Percentiles rank a stretch among this genome's conserved stretches.
phyloP scores from a whole-genome alignment of 768 basidiomycete species.

The Phlebiopsis gigantea region DNA sequence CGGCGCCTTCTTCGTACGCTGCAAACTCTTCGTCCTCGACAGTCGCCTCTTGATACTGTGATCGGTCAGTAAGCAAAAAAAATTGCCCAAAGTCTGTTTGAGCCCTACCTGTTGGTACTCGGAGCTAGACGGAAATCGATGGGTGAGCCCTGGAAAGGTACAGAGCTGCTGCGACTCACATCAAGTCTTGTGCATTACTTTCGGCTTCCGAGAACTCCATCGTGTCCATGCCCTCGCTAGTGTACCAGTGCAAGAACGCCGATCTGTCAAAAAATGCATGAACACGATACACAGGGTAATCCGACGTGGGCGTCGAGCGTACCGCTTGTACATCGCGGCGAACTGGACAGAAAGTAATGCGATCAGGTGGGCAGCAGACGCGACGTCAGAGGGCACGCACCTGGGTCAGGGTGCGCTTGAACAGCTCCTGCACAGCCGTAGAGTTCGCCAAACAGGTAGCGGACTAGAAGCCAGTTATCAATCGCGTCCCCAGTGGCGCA shows the following conservation, averaged over 20 bases:
- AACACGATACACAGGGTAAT: not conserved
- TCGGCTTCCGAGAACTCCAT: conserved; percentile 87
- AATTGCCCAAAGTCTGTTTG: conserved; percentile 31
- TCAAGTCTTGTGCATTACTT: conserved; percentile 73
- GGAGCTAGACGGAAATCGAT: conserved; percentile 38
- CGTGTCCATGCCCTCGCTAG: conserved; percentile 82
- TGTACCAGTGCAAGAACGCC: conserved; percentile 91
- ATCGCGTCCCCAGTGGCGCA: not conserved
- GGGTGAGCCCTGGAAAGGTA: not conserved
- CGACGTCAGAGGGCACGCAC: conserved; percentile 30
- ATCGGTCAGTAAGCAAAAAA: not conserved
- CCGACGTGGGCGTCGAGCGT: not conserved
- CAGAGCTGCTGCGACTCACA: conserved; percentile 43
- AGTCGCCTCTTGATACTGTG: conserved; percentile 57
- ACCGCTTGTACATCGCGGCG: conserved; percentile 71
- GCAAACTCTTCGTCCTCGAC: conserved; percentile 39
- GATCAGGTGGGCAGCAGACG: not conserved
- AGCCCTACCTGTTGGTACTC: conserved; percentile 70
- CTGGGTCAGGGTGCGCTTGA: conserved; percentile 63
- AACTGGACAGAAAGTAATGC: conserved; percentile 42
- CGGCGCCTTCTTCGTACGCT: conserved; percentile 21
- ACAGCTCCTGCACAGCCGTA: conserved; percentile 81
- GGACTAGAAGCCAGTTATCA: conserved; percentile 19
- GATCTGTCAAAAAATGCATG: conserved; percentile 18
- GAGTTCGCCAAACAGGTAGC: conserved; percentile 73